phyloP scores from a whole-genome alignment of 129 eudicot species.

The Pittosporum tobira region DNA sequence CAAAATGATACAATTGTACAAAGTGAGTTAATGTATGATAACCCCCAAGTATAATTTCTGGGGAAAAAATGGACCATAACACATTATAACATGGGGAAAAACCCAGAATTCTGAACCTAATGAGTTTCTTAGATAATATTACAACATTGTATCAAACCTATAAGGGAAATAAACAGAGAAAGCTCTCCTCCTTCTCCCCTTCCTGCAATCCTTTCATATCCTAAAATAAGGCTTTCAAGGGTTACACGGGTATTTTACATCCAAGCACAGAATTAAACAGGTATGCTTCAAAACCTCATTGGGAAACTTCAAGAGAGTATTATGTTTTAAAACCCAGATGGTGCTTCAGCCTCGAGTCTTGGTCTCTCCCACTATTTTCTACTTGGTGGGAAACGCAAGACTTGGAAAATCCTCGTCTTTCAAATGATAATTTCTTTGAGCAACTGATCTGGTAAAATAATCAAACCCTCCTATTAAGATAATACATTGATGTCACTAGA shows the following conservation, averaged over 20 bases:
- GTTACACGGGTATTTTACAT: slow-evolving; percentile 18
- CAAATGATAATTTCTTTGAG: slow-evolving; percentile 12
- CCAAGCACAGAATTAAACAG: slow-evolving; percentile 7
- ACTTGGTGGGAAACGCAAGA: slow-evolving; percentile 9
- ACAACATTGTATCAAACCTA: slow-evolving; percentile 26
- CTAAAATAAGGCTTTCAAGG: neutral
- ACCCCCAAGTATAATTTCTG: slow-evolving; percentile 24
- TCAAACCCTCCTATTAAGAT: slow-evolving; percentile 37
- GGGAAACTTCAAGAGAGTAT: neutral
- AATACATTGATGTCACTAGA: neutral
- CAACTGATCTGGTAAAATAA: slow-evolving; percentile 18
- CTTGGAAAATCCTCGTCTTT: slow-evolving; percentile 16
- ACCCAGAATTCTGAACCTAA: slow-evolving; percentile 17
- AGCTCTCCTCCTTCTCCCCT: slow-evolving; percentile 10
- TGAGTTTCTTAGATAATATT: slow-evolving; percentile 18
- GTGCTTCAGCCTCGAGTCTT: neutral
- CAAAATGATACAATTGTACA: too few species aligned
- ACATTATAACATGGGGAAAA: slow-evolving; percentile 21
- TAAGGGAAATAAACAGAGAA: slow-evolving; percentile 9
- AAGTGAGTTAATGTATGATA: slow-evolving; percentile 12
- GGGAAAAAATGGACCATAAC: slow-evolving; percentile 9
- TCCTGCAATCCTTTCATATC: slow-evolving; percentile 13
- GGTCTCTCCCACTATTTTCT: slow-evolving; percentile 8
- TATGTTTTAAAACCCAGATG: neutral
- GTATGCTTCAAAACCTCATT: too few species aligned